A percentile compares a stretch with the other conserved stretches of the same genome.
These are phyloP conservation scores for Sphagnum fallax DNA, from an alignment of 228 moss, liverwort and hornwort genomes.

Conservation along the genomic window DNA sequence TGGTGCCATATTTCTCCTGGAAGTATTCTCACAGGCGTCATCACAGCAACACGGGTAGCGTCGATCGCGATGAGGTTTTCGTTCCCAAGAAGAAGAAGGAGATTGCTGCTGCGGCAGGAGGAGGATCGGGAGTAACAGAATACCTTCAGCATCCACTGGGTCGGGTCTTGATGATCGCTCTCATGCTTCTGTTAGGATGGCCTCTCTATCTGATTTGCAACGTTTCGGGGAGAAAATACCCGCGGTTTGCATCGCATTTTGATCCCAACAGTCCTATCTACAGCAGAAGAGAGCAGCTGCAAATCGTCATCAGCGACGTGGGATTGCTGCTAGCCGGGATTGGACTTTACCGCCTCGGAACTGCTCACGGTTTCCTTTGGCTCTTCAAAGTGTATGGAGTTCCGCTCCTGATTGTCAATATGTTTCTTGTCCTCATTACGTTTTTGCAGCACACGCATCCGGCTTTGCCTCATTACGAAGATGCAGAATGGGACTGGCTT, in stretches of 20 bases:
- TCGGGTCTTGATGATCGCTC: slow-evolving; percentile 37
- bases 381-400: slow-evolving; percentile 59
- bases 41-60: slow-evolving; percentile 87
- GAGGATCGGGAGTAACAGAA: slow-evolving; percentile 1
- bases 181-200: slow-evolving; percentile 74
- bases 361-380: slow-evolving; percentile 40
- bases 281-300: slow-evolving; percentile 57
- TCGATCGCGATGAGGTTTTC: slow-evolving; percentile 89
- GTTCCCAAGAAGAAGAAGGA: slow-evolving; percentile 63
- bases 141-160: slow-evolving; percentile 56
- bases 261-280: slow-evolving; percentile 82
- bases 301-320: slow-evolving; percentile 71
- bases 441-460: slow-evolving; percentile 87
- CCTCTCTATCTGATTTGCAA: slow-evolving; percentile 70
- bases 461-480: slow-evolving; percentile 74
- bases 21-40: slow-evolving; percentile 96
- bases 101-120: not conserved
- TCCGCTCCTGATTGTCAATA: slow-evolving; percentile 81
- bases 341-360: slow-evolving; percentile 35
- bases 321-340: slow-evolving; percentile 43
- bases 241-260: slow-evolving; percentile 60
- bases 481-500: slow-evolving; percentile 93
- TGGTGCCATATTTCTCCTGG: slow-evolving; percentile 98
- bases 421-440: slow-evolving; percentile 83
- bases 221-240: slow-evolving; percentile 73